Percentiles rank a stretch among this genome's conserved stretches.
Conservation (phyloP, 2,329 filamentous ascomycete genomes). For the Monilinia aucupariae region DNA sequence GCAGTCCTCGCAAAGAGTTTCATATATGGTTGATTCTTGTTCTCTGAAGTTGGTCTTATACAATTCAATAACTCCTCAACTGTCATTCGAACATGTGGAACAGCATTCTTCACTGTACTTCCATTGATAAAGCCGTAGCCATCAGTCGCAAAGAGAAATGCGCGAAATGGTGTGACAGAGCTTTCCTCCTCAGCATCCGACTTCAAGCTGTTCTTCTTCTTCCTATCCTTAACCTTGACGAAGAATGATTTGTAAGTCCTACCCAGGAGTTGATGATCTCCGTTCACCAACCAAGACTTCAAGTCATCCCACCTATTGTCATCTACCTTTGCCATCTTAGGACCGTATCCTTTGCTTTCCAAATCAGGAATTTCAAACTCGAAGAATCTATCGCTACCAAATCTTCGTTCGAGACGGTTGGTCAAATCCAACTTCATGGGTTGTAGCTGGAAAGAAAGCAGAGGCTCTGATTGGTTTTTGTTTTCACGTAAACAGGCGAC, state of each 20-base stretch:
- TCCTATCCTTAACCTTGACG: slow-evolving; percentile 25
- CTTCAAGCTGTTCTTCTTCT: slow-evolving; percentile 36
- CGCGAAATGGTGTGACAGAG: slow-evolving; percentile 38
- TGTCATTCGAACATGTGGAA: slow-evolving; percentile 30
- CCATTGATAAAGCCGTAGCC: slow-evolving; percentile 32
- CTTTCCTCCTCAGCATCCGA: slow-evolving; percentile 36
- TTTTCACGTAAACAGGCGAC: slow-evolving; percentile 41
- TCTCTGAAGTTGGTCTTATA: slow-evolving; percentile 45
- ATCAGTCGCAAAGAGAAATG: slow-evolving; percentile 52
- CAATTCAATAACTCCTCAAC: slow-evolving; percentile 45
- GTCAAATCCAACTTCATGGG: slow-evolving; percentile 46
- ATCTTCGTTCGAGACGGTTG: slow-evolving; percentile 49
- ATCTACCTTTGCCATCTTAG: slow-evolving; percentile 33
- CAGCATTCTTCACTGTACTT: neutral
- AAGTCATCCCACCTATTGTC: slow-evolving; percentile 35
- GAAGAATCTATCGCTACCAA: slow-evolving; percentile 54
- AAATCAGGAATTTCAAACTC: slow-evolving; percentile 49
- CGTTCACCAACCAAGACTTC: slow-evolving; percentile 38
- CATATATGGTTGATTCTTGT: slow-evolving; percentile 43
- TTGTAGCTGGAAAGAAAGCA: slow-evolving; percentile 45
- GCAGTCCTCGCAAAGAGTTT: slow-evolving; percentile 56
- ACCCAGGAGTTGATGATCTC: slow-evolving; percentile 29
- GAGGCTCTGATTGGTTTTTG: slow-evolving; percentile 34
- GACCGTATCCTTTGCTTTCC: slow-evolving; percentile 27
- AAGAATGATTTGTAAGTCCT: slow-evolving; percentile 32